These are phyloP conservation scores for Linnemannia exigua DNA, from an alignment of 192 early-diverging fungal species.

Conservation along the genomic window DNA sequence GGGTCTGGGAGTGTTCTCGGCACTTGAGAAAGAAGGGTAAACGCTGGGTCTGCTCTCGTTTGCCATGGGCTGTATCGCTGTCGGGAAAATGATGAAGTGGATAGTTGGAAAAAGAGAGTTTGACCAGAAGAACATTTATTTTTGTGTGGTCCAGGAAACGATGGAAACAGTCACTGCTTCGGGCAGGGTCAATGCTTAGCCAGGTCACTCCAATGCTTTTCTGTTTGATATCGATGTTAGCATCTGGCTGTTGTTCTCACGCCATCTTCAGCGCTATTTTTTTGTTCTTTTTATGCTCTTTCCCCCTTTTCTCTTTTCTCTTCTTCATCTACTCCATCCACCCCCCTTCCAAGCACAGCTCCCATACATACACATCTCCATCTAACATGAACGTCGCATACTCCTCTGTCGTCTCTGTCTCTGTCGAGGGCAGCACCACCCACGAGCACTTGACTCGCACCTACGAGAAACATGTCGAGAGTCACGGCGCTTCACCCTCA, in stretches of 20 bases:
- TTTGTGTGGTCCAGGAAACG: neutral
- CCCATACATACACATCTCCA: neutral
- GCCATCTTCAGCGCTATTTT: neutral
- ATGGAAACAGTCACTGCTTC: neutral
- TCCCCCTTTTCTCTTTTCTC: neutral
- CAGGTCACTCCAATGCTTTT: constrained; percentile 4
- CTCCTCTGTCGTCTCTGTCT: constrained; percentile 7
- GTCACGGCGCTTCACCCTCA: constrained; percentile 26
- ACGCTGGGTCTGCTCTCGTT: neutral
- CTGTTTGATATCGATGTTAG: neutral
- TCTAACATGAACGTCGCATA: constrained; percentile 18
- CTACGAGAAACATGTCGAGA: constrained; percentile 25
- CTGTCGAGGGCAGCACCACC: neutral
- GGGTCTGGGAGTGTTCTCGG: neutral
- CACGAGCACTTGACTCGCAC: constrained; percentile 19
- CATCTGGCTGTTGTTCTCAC: constrained; percentile 12
- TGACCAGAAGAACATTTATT: neutral
- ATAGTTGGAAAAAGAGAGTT: neutral
- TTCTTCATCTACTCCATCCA: neutral
- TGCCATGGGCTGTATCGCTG: neutral
- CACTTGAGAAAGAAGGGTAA: neutral
- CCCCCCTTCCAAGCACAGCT: neutral
- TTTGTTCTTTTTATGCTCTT: neutral
- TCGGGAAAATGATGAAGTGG: neutral
- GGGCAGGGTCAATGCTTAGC: neutral